These are phyloP conservation scores for Oryza punctata DNA, from an alignment of 176 grass and related monocot species.

Conservation along the genomic window DNA sequence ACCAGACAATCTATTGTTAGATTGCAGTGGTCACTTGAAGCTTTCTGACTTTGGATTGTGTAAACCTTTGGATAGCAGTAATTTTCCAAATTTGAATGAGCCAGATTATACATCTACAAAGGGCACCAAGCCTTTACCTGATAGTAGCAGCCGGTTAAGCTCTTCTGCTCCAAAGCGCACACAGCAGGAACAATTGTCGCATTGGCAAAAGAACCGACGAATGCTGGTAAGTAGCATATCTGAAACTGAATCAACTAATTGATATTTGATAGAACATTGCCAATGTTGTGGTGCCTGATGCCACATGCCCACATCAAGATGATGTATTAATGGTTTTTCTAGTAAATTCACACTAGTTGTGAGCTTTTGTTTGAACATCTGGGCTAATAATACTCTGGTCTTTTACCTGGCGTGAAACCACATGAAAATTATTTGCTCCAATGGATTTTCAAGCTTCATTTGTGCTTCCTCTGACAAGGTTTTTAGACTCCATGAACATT, in stretches of 20 bases:
- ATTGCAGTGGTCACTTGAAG: constrained; percentile 85
- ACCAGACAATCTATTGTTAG: constrained; percentile 95
- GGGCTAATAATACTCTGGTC: background rate
- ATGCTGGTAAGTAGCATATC: constrained; percentile 70
- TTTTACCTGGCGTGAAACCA: constrained; percentile 13
- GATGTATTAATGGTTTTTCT: background rate
- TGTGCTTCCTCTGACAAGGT: background rate
- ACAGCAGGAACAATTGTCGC: constrained; percentile 91
- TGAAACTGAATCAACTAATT: constrained; percentile 18
- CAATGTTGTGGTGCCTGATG: constrained; percentile 16
- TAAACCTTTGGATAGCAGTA: constrained; percentile 96
- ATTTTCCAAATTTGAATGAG: constrained; percentile 89
- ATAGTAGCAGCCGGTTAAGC: constrained; percentile 57
- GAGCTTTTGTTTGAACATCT: background rate
- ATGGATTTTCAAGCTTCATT: constrained; percentile 1
- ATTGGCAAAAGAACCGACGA: constrained; percentile 97
- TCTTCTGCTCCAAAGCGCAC: constrained; percentile 77
- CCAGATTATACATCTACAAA: constrained; percentile 71
- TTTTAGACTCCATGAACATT: background rate
- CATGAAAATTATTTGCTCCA: background rate
- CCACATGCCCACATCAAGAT: background rate
- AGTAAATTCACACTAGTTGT: background rate
- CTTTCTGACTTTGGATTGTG: constrained; percentile 98
- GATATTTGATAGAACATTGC: background rate
- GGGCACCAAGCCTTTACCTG: constrained; percentile 60